Percentiles rank a stretch among this genome's conserved stretches.
These are phyloP conservation scores for Fulvia fulva DNA, from an alignment of 2,329 filamentous ascomycete genomes.

Conservation along the genomic window DNA sequence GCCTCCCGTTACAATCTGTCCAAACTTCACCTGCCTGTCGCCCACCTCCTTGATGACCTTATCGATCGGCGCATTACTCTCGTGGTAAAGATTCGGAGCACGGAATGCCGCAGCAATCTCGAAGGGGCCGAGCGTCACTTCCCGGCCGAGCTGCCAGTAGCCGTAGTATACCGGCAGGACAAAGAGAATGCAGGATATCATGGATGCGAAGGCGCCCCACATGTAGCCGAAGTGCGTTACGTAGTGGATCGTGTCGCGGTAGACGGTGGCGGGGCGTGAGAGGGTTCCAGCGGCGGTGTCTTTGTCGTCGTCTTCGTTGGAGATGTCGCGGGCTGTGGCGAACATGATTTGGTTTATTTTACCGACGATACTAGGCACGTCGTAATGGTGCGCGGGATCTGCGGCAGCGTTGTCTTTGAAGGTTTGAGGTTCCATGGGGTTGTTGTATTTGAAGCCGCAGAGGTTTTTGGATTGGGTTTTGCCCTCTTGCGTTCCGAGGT, in stretches of 20 bases:
- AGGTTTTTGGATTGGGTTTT: neutral
- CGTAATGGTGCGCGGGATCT: slow-evolving; percentile 8
- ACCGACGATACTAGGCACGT: slow-evolving; percentile 7
- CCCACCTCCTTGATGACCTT: slow-evolving; percentile 13
- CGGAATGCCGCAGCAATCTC: slow-evolving; percentile 36
- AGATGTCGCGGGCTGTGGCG: slow-evolving; percentile 14
- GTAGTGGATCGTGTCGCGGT: slow-evolving; percentile 26
- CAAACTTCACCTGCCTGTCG: slow-evolving; percentile 12
- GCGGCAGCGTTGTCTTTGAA: slow-evolving; percentile 3
- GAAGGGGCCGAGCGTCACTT: slow-evolving; percentile 34
- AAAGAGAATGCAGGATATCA: slow-evolving; percentile 31
- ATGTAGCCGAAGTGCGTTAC: slow-evolving; percentile 29
- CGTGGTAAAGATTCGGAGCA: slow-evolving; percentile 21
- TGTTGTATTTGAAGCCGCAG: slow-evolving; percentile 17
- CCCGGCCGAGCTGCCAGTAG: slow-evolving; percentile 36
- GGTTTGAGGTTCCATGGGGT: slow-evolving; percentile 10
- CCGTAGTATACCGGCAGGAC: slow-evolving; percentile 35
- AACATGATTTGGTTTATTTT: slow-evolving; percentile 26
- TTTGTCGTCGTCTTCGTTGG: slow-evolving; percentile 15
- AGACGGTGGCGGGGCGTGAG: slow-evolving; percentile 11
- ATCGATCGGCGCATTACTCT: slow-evolving; percentile 7
- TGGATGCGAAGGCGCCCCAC: slow-evolving; percentile 31
- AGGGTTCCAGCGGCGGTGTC: slow-evolving; percentile 4
- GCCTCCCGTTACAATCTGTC: slow-evolving; percentile 11
- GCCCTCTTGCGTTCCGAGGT: slow-evolving; percentile 6